Evolutionary conservation across 805 yeast genomes (phyloP), one percentile per base, ranked within the genome.

Genomic region (Suhomyces tanzawaensis): DNA sequence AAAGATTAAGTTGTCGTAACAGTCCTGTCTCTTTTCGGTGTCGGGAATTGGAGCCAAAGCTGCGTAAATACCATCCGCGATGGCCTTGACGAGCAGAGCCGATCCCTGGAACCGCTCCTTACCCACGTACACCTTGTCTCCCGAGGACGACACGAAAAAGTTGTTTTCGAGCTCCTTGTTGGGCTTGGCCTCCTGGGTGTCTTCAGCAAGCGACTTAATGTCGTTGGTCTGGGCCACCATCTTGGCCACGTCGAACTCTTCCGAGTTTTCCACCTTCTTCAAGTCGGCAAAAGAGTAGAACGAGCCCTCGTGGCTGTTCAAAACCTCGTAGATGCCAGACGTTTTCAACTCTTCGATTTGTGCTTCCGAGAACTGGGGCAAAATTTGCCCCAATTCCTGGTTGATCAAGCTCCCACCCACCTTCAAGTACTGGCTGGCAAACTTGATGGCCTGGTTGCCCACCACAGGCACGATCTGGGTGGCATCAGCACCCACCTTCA

Each of bases 31-130:
- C 55, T 79, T 81, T 44, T 74, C 75, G 14, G 82, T 63, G 50
- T 85, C 91, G 23, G 78, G 81, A 13, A 91, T 70, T 38, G 69
- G 69, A n/a, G 59, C 51, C 36, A 87, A 60, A 0, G 79, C 66
- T 19, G 64, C 60, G 33, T 77, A 78, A 2, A 86, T 72, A 2
- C 74, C 72, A 14, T 62, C 64, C 3, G 84, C 72, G 15, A 91
- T 70, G 16, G 56, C 53, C 4, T 62, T 67, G 23, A 91, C 71
- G 37, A 91, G 70, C 16, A 63, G 69, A 32, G 74, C 79, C 25
- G 84, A 68, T 1, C 97, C 98, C 56, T 77, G 82, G 61, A 91
- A 91, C 51, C 98, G 72, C 64, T 89, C 95, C 43, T 81, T 85
- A 2, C 98, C 98, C n/a, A 91, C 79, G 6, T 67, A 66, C n/a